A percentile compares a stretch with the other conserved stretches of the same genome.
Evolutionary conservation across 2,329 filamentous ascomycete species (phyloP).

Genomic region (Colletotrichum tamarilloi): DNA sequence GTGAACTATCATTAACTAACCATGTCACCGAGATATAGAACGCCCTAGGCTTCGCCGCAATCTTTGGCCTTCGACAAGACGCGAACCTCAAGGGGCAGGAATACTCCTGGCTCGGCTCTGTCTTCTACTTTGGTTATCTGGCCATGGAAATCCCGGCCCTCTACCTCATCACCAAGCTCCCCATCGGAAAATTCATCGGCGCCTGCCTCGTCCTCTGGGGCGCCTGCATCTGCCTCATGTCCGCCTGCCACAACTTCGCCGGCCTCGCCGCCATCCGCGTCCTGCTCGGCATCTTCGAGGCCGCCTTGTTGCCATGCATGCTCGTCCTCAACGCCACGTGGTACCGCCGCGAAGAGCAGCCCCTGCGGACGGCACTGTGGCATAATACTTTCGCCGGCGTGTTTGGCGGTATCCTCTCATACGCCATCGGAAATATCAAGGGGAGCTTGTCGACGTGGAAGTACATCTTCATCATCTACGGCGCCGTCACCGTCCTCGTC

Average conservation of each 20-base stretch:
- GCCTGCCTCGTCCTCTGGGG: conserved; percentile 55
- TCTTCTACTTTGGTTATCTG: conserved; percentile 69
- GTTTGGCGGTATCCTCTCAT: conserved; percentile 65
- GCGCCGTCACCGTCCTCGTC: conserved; percentile 68
- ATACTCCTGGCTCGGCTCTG: conserved; percentile 68
- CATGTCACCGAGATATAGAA: conserved; percentile 1
- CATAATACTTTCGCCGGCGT: conserved; percentile 56
- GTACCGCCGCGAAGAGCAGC: conserved; percentile 66
- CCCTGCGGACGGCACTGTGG: conserved; percentile 73
- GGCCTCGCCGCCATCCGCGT: conserved; percentile 38
- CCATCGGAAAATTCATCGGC: conserved; percentile 26
- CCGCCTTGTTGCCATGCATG: conserved; percentile 55
- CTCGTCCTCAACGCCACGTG: conserved; percentile 60
- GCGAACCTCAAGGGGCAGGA: conserved; percentile 62
- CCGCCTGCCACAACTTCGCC: conserved; percentile 45
- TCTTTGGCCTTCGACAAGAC: conserved; percentile 64
- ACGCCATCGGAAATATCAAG: conserved; percentile 44
- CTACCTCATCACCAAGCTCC: conserved; percentile 64
- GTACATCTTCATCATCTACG: conserved; percentile 71
- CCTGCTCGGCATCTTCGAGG: conserved; percentile 38
- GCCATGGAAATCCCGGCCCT: conserved; percentile 68
- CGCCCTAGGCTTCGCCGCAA: conserved; percentile 57
- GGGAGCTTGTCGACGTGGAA: conserved; percentile 36
- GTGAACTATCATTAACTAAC: neutral
- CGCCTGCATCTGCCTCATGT: conserved; percentile 43